phyloP scores from a whole-genome alignment of 2,329 filamentous ascomycete species.

The Aspergillus piperis region DNA sequence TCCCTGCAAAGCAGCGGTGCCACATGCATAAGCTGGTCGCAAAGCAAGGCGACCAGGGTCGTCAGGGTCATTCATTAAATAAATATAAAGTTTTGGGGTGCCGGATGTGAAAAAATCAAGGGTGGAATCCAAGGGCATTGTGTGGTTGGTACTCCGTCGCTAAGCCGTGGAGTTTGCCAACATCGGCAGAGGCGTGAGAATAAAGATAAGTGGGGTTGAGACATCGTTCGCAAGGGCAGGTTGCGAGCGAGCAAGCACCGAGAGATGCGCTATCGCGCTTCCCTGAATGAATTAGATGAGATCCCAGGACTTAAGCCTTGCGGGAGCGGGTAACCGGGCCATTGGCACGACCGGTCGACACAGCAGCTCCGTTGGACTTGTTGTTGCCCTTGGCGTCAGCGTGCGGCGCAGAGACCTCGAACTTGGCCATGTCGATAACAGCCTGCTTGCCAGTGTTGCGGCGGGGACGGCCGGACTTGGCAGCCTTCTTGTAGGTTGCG shows the following conservation, averaged over 20 bases:
- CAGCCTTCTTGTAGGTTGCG: slow-evolving; percentile 82
- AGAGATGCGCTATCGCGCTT: slow-evolving; percentile 5
- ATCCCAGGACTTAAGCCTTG: slow-evolving; percentile 43
- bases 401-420: slow-evolving; percentile 57
- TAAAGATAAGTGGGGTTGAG: not conserved
- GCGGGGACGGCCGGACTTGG: slow-evolving; percentile 45
- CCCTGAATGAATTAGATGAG: not conserved
- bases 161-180: not conserved
- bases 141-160: not conserved
- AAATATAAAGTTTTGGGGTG: slow-evolving; percentile 22
- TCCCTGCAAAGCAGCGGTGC: slow-evolving; percentile 19
- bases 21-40: slow-evolving; percentile 27
- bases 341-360: slow-evolving; percentile 43
- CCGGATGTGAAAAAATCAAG: slow-evolving; percentile 14
- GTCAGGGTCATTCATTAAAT: slow-evolving; percentile 34
- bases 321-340: slow-evolving; percentile 49
- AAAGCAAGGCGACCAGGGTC: slow-evolving; percentile 28
- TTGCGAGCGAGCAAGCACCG: not conserved
- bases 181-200: not conserved
- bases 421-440: slow-evolving; percentile 78
- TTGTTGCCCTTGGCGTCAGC: slow-evolving; percentile 31
- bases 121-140: slow-evolving; percentile 8
- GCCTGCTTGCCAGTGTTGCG: slow-evolving; percentile 75
- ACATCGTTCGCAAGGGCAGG: not conserved
- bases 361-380: slow-evolving; percentile 35